Conservation (phyloP, 305 asterid genomes). For the Fraxinus angustifolia region DNA sequence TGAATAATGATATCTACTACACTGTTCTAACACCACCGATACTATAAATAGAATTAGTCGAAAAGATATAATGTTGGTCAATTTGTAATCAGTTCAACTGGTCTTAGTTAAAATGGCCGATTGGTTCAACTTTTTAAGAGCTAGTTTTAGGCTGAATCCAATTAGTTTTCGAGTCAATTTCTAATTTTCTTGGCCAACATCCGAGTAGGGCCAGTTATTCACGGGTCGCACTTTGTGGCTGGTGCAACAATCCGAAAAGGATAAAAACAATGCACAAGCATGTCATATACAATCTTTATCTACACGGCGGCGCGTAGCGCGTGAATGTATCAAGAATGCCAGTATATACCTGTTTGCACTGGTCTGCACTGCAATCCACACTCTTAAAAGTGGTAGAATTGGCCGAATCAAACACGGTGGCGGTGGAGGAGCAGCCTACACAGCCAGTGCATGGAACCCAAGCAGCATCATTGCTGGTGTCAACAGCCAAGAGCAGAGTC, state of each 20-base stretch:
- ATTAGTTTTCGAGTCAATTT: neutral
- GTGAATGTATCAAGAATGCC: conserved; percentile 3
- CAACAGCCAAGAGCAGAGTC: conserved; percentile 58
- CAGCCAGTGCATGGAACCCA: conserved; percentile 79
- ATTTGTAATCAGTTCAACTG: neutral
- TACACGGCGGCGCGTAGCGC: conserved; percentile 24
- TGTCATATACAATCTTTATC: neutral
- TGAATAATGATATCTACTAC: neutral
- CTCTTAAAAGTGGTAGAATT: conserved; percentile 59
- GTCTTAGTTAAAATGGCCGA: neutral
- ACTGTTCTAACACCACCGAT: neutral
- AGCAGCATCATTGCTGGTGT: conserved; percentile 77
- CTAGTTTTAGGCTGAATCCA: neutral
- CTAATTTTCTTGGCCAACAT: neutral
- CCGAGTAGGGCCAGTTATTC: conserved; percentile 9
- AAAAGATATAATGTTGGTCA: neutral
- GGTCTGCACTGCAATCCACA: conserved; percentile 56
- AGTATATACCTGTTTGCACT: conserved; percentile 56
- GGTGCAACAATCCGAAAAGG: conserved; percentile 4
- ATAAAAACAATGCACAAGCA: neutral
- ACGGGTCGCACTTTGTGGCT: conserved; percentile 18
- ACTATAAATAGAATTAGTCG: neutral
- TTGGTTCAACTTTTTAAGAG: neutral
- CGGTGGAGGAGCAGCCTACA: conserved; percentile 60
- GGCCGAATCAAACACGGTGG: conserved; percentile 28